Conservation (phyloP, 2,329 filamentous ascomycete species). For the Didymella exigua region DNA sequence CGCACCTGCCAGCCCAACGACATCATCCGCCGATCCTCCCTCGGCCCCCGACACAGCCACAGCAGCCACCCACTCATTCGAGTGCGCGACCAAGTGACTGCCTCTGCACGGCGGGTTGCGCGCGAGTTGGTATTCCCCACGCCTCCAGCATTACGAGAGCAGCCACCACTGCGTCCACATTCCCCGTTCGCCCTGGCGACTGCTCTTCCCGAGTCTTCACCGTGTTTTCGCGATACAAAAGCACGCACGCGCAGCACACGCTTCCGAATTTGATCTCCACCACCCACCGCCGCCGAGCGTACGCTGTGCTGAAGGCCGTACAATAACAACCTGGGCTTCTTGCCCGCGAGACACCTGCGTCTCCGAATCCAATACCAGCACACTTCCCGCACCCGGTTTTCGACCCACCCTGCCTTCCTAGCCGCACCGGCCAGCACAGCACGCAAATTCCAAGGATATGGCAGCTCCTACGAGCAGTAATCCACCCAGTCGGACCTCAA, state of each 20-base stretch:
- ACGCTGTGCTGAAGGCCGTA: slow-evolving; percentile 46
- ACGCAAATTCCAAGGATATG: slow-evolving; percentile 33
- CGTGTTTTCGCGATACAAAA: slow-evolving; percentile 39
- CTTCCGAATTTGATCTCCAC: slow-evolving; percentile 42
- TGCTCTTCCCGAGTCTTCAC: slow-evolving; percentile 20
- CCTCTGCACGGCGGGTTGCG: slow-evolving; percentile 8
- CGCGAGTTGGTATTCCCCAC: slow-evolving; percentile 13
- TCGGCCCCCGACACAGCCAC: slow-evolving; percentile 17
- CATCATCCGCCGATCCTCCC: slow-evolving; percentile 18
- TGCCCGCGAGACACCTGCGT: slow-evolving; percentile 50
- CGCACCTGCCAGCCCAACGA: slow-evolving; percentile 17
- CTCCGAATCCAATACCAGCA: slow-evolving; percentile 28
- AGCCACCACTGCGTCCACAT: background rate
- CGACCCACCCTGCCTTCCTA: slow-evolving; percentile 24
- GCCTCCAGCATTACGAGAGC: slow-evolving; percentile 5
- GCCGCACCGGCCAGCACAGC: slow-evolving; percentile 22
- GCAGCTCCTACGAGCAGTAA: slow-evolving; percentile 39
- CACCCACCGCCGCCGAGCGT: slow-evolving; percentile 34
- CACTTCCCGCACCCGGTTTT: slow-evolving; percentile 12
- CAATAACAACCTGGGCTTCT: slow-evolving; percentile 47
- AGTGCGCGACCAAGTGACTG: slow-evolving; percentile 7
- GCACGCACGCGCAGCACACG: slow-evolving; percentile 32
- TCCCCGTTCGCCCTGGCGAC: slow-evolving; percentile 10
- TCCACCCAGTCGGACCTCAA: slow-evolving; percentile 33
- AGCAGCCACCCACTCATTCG: slow-evolving; percentile 13